These are phyloP conservation scores for Malassezia brasiliensis DNA, from an alignment of 1,284 basidiomycete genomes.

Conservation along the genomic window DNA sequence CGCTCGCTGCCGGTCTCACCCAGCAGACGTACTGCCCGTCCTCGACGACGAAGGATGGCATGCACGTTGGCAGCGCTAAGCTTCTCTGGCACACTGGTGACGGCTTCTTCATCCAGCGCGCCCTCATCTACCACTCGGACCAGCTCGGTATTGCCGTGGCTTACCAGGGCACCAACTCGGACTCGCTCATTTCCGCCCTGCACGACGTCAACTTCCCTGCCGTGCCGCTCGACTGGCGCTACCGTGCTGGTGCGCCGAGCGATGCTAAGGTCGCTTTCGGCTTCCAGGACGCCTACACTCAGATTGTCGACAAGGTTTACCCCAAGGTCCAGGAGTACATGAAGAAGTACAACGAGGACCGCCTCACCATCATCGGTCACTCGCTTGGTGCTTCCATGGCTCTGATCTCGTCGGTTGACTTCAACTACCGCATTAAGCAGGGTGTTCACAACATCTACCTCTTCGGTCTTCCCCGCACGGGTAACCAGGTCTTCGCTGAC, in stretches of 20 bases:
- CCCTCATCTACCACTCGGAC: slow-evolving; percentile 28
- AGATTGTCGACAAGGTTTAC: slow-evolving; percentile 24
- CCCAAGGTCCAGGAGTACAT: slow-evolving; percentile 25
- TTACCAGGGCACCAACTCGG: slow-evolving; percentile 32
- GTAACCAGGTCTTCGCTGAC: slow-evolving; percentile 28
- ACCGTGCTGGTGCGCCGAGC: slow-evolving; percentile 18
- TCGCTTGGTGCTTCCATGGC: slow-evolving; percentile 37
- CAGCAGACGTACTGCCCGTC: slow-evolving; percentile 12
- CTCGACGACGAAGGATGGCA: neutral
- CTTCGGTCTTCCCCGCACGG: slow-evolving; percentile 31
- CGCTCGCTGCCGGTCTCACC: slow-evolving; percentile 13
- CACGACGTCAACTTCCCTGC: slow-evolving; percentile 25
- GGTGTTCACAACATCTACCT: slow-evolving; percentile 20
- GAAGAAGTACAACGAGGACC: slow-evolving; percentile 18
- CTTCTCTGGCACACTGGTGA: slow-evolving; percentile 32
- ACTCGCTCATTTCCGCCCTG: slow-evolving; percentile 22
- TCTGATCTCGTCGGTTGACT: slow-evolving; percentile 26
- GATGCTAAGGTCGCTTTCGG: slow-evolving; percentile 25
- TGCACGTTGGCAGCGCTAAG: slow-evolving; percentile 22
- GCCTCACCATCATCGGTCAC: slow-evolving; percentile 30
- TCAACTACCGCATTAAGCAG: slow-evolving; percentile 22
- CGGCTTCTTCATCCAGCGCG: slow-evolving; percentile 23
- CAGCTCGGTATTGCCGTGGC: slow-evolving; percentile 27
- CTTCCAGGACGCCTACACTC: slow-evolving; percentile 34
- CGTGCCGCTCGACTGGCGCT: slow-evolving; percentile 21